phyloP scores from a whole-genome alignment of 2,329 filamentous ascomycete genomes.

The Hypocreales sp. region DNA sequence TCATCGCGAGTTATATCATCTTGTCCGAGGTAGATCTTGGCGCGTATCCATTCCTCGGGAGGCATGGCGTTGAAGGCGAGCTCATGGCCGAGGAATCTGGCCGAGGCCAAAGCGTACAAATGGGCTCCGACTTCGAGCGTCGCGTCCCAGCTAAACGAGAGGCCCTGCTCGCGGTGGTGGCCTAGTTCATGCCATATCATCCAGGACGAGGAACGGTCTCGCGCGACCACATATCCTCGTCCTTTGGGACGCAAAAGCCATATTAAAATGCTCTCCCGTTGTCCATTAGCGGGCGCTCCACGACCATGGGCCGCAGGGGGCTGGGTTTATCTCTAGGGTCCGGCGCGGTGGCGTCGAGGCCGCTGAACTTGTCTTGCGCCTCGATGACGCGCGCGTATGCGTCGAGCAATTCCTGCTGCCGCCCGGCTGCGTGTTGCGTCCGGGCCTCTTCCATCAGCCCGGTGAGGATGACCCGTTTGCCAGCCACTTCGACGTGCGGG shows the following conservation, averaged over 20 bases:
- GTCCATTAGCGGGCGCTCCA: background rate
- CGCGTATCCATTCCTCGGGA: too few species aligned
- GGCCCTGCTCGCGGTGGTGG: conserved; percentile 1
- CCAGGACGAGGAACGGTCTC: background rate
- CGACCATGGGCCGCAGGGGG: conserved; percentile 2
- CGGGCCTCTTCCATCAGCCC: background rate
- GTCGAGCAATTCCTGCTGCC: background rate
- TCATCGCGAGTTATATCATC: too few species aligned
- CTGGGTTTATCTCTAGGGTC: background rate
- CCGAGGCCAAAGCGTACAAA: conserved; percentile 1
- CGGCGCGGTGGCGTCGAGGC: background rate
- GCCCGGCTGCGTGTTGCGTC: background rate
- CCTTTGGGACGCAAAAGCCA: background rate
- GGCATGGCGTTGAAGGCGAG: too few species aligned
- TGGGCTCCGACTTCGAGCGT: background rate
- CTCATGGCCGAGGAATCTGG: background rate
- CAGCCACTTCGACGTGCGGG: background rate
- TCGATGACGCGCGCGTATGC: conserved; percentile 1
- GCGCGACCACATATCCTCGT: background rate
- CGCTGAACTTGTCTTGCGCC: conserved; percentile 3
- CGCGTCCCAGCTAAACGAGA: conserved; percentile 1
- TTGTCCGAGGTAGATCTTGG: too few species aligned
- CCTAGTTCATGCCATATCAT: conserved; percentile 2
- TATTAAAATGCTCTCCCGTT: background rate
- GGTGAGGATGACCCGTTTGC: background rate